Conservation (phyloP, 305 asterid species). For the Fraxinus velutina region DNA sequence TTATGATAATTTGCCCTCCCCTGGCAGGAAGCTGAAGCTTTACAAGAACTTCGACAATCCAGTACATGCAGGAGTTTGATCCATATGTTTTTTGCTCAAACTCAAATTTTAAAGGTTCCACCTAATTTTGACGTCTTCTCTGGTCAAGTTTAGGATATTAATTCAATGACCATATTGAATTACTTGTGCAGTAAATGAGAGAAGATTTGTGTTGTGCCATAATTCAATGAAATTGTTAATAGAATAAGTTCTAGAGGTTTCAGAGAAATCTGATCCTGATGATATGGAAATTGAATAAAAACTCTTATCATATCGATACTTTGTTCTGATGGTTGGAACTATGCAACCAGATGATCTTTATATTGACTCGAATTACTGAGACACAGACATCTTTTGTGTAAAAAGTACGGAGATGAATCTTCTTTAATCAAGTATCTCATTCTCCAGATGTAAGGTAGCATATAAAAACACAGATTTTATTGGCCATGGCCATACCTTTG, state of each 20-base stretch:
- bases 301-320: not conserved
- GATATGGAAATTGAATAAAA: not conserved
- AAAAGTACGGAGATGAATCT: not conserved
- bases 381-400: not conserved
- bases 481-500: not conserved
- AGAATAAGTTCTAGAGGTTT: not conserved
- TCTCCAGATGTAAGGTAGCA: not conserved
- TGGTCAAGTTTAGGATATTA: not conserved
- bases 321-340: not conserved
- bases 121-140: conserved; percentile 13
- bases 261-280: not conserved
- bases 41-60: conserved; percentile 56
- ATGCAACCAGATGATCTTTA: not conserved
- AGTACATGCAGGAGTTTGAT: conserved; percentile 54
- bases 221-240: not conserved
- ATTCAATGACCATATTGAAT: not conserved
- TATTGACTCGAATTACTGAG: conserved; percentile 5
- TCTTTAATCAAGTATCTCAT: not conserved
- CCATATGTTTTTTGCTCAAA: conserved; percentile 49
- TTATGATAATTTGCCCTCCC: conserved; percentile 17
- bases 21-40: conserved; percentile 54
- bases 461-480: not conserved
- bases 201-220: not conserved
- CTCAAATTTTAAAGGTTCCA: conserved; percentile 46
- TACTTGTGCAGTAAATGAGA: not conserved